Percentiles rank a stretch among this genome's conserved stretches.
These are phyloP conservation scores for Penicillium lividum DNA, from an alignment of 495 filamentous ascomycete genomes.

Conservation along the genomic window DNA sequence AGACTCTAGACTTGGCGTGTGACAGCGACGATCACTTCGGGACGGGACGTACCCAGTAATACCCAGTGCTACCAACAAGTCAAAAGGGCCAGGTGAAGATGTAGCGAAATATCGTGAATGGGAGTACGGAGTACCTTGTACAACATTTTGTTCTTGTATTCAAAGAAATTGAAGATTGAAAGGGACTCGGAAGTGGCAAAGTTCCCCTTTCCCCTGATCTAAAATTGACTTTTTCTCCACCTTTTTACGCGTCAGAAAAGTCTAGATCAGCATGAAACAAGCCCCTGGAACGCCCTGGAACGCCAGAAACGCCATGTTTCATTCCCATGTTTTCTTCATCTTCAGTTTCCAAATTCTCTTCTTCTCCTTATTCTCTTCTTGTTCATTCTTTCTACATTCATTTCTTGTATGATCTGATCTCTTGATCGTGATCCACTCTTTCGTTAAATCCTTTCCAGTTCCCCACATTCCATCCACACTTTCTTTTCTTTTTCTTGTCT, in stretches of 20 bases:
- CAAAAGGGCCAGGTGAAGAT: not conserved
- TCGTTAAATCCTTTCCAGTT: not conserved
- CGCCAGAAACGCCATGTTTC: constrained; percentile 4
- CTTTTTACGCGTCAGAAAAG: not conserved
- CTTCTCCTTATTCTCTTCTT: not conserved
- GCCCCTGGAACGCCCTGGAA: not conserved
- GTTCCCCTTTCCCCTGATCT: not conserved
- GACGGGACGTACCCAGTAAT: not conserved
- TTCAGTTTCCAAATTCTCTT: not conserved
- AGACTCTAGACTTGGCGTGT: not conserved
- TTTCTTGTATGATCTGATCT: not conserved
- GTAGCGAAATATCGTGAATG: not conserved
- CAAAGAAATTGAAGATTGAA: no score
- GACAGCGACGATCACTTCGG: constrained; percentile 1
- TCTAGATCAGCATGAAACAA: constrained; percentile 12
- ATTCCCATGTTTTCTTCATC: not conserved
- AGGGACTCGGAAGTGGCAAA: no score
- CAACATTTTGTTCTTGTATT: no score
- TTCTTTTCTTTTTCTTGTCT: not conserved
- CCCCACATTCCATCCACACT: not conserved
- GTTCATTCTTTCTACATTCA: not conserved
- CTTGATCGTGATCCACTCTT: not conserved
- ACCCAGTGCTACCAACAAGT: not conserved
- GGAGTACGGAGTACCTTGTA: not conserved
- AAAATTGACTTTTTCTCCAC: not conserved